Conservation (phyloP, 768 basidiomycete species). For the Leccinellum luteum region DNA sequence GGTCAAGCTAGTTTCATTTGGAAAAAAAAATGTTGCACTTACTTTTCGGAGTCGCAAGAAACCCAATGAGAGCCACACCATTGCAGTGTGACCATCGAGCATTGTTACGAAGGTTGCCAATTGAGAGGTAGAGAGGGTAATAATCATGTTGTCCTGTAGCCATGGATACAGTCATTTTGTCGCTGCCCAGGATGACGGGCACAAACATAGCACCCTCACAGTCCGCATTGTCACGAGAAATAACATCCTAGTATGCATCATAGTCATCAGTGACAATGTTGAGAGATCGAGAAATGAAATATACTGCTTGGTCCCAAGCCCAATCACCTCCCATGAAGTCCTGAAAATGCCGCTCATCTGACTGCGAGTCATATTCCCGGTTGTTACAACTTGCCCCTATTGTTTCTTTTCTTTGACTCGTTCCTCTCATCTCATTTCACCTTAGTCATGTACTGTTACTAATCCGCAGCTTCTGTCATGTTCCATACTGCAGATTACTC, state of each 20-base stretch:
- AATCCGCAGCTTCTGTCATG: too few relatives aligned
- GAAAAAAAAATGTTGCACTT: not conserved
- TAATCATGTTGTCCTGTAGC: constrained; percentile 4
- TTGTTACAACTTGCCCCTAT: too few relatives aligned
- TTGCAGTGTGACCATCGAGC: not conserved
- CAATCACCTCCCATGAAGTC: not conserved
- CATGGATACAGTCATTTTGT: not conserved
- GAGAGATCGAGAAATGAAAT: not conserved
- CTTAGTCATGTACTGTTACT: too few relatives aligned
- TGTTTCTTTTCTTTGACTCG: too few relatives aligned
- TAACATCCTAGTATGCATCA: not conserved
- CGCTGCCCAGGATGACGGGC: not conserved
- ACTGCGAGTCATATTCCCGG: not conserved
- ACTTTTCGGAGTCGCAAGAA: constrained; percentile 8
- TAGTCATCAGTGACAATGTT: not conserved
- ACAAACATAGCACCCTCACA: not conserved
- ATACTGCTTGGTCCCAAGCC: constrained; percentile 4
- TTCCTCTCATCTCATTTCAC: too few relatives aligned
- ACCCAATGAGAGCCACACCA: not conserved
- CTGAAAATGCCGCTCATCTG: not conserved
- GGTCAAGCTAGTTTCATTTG: not conserved
- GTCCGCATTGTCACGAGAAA: not conserved
- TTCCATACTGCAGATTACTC: too few relatives aligned
- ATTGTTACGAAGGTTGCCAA: constrained; percentile 4
- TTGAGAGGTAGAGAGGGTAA: not conserved